A percentile compares a stretch with the other conserved stretches of the same genome.
Evolutionary conservation across 805 yeast genomes (phyloP).

Genomic region (Metschnikowia santaceciliae): DNA sequence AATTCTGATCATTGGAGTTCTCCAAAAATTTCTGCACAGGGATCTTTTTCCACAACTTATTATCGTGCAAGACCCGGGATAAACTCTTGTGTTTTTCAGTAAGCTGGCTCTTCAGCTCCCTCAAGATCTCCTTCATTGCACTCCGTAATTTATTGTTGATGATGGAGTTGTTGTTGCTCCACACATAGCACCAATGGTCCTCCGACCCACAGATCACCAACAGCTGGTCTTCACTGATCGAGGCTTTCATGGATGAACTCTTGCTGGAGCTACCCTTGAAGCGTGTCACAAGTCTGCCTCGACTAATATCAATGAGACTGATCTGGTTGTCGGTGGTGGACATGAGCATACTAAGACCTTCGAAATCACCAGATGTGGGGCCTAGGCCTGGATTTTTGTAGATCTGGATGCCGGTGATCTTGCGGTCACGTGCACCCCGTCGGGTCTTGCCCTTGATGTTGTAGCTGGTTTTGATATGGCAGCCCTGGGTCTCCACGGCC

Average conservation of each 20-base stretch:
- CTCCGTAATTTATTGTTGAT: conserved; percentile 36
- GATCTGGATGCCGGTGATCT: conserved; percentile 72
- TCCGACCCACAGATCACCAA: conserved; percentile 79
- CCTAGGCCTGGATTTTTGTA: conserved; percentile 27
- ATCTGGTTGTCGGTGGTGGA: conserved; percentile 82
- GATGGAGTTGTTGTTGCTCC: conserved; percentile 53
- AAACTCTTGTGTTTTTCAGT: conserved; percentile 30
- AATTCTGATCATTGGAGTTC: conserved; percentile 16
- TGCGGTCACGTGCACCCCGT: conserved; percentile 26
- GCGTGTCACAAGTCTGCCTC: conserved; percentile 55
- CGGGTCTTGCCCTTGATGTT: conserved; percentile 15
- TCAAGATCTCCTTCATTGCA: conserved; percentile 32
- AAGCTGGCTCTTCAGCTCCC: conserved; percentile 33
- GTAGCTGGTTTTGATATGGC: conserved; percentile 36
- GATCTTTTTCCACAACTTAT: conserved; percentile 25
- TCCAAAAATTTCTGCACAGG: conserved; percentile 26
- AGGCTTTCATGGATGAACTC: conserved; percentile 69
- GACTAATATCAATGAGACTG: conserved; percentile 56
- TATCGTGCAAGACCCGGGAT: conserved; percentile 26
- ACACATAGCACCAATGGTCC: conserved; percentile 80
- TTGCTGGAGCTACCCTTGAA: conserved; percentile 72
- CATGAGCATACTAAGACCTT: conserved; percentile 42
- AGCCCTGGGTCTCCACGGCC: conserved; percentile 59
- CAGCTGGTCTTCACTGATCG: conserved; percentile 50
- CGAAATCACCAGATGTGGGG: conserved; percentile 5